phyloP scores from a whole-genome alignment of 495 filamentous ascomycete species.

The Acidomyces sp. region DNA sequence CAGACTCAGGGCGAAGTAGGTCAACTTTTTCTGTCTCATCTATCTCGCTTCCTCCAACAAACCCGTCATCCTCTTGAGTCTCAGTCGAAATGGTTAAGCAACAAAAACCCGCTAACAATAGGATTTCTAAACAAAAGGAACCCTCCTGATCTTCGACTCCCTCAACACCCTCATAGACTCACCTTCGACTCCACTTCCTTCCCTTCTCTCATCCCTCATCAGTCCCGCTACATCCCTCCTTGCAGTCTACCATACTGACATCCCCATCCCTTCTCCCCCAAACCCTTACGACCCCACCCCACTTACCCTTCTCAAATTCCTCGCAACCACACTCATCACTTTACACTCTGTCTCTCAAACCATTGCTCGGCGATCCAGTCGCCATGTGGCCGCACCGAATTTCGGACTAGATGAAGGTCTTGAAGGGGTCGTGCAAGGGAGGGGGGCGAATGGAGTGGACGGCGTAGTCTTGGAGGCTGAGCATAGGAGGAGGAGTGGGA shows the following conservation, averaged over 20 bases:
- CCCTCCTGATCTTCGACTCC: slow-evolving; percentile 50
- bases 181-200: slow-evolving; percentile 32
- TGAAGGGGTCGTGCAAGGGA: slow-evolving; percentile 59
- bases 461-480: slow-evolving; percentile 77
- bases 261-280: slow-evolving; percentile 28
- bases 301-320: slow-evolving; percentile 45
- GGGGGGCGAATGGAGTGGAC: slow-evolving; percentile 35
- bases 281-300: slow-evolving; percentile 53
- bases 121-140: slow-evolving; percentile 6
- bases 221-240: slow-evolving; percentile 42
- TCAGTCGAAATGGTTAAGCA: slow-evolving; percentile 21
- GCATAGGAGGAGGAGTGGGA: slow-evolving; percentile 64
- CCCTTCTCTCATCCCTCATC: slow-evolving; percentile 40
- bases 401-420: slow-evolving; percentile 64
- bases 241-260: slow-evolving; percentile 55
- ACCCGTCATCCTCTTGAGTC: background rate
- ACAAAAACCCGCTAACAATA: background rate
- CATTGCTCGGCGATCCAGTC: slow-evolving; percentile 51
- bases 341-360: slow-evolving; percentile 55
- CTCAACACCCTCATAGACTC: slow-evolving; percentile 39
- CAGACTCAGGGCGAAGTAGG: slow-evolving; percentile 4
- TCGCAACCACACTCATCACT: slow-evolving; percentile 54
- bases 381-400: slow-evolving; percentile 49
- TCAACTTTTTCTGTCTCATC: no score
- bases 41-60: no score